phyloP scores from a whole-genome alignment of 202 grass and related monocot genomes.

The Panicum virgatum region DNA sequence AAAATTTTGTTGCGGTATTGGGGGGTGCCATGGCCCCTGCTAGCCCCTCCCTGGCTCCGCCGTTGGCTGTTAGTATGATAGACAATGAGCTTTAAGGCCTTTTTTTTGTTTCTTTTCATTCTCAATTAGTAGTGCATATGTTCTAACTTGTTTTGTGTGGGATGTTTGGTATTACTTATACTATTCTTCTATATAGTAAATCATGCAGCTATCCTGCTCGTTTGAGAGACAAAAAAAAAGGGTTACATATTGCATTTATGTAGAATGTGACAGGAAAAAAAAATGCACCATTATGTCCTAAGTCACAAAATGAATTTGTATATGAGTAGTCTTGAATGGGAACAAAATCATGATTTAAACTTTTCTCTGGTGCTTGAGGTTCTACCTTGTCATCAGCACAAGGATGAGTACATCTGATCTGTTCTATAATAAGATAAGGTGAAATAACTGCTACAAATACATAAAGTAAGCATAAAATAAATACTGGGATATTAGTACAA shows the following conservation, averaged over 20 bases:
- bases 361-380: constrained; percentile 23
- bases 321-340: background rate
- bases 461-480: constrained; percentile 29
- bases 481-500: constrained; percentile 23
- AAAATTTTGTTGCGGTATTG: too few relatives aligned
- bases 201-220: background rate
- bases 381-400: constrained; percentile 19
- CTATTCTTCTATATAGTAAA: background rate
- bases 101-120: background rate
- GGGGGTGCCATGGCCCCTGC: too few relatives aligned
- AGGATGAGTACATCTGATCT: constrained; percentile 17
- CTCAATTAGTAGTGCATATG: background rate
- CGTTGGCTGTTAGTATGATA: background rate
- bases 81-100: background rate
- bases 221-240: background rate
- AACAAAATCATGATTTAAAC: background rate
- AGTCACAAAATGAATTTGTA: background rate
- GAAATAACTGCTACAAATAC: constrained; percentile 11
- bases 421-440: constrained; percentile 16
- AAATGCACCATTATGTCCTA: background rate
- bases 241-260: background rate
- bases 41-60: too few relatives aligned
- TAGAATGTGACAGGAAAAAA: constrained; percentile 1
- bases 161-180: background rate
- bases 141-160: background rate